Base-by-base conservation (phyloP, 1,284 basidiomycete genomes). In the Malassezia arunalokei region DNA sequence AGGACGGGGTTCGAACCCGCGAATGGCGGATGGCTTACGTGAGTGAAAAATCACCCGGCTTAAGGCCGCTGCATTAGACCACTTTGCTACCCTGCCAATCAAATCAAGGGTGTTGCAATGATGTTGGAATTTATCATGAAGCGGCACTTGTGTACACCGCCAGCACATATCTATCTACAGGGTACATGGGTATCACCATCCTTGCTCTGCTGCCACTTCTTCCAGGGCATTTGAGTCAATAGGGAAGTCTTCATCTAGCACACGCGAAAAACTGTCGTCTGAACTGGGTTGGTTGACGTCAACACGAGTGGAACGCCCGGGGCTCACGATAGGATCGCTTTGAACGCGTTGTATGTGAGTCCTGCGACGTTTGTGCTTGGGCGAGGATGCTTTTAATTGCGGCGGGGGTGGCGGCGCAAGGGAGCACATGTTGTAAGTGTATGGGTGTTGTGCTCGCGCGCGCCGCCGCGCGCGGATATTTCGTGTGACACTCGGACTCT, bases 51-150 rank as follows among this genome's bases (percentile, higher is more conserved):
- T 24, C 40, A 17, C 40, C 47, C 32, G 43, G 27, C 53, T 55
- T 55, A 55, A 55, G 53, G 53, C 53, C 53, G 53, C 53, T 55
- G 53, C 53, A 55, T 55, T 55, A 55, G 48, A 55, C 53, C 53
- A 55, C 53, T 55, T 55, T 55, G 53, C 53, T 55, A 55, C 53
- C 53, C 53, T 55, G 53, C 53, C 53, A 49, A 20, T 27, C 46
- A 35, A 35, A 55, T 55, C 53, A 28, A 38, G 35, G 30, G 3
- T 3, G 6, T 20, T 6, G 12, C 12, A 14, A 7, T 7, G 14
- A n/a, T 9, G 5, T 32, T 40, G 24, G 20, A 24, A 24, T 24
- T 24, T 24, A 24, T 24, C 20, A 24, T 4, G 4, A 24, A 24
- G 4, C 20, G 33, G 15, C 15, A 12, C 5, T 15, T 35, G 33